These are phyloP conservation scores for Penicillium brevicompactum DNA, from an alignment of 2,329 filamentous ascomycete species.

Conservation along the genomic window DNA sequence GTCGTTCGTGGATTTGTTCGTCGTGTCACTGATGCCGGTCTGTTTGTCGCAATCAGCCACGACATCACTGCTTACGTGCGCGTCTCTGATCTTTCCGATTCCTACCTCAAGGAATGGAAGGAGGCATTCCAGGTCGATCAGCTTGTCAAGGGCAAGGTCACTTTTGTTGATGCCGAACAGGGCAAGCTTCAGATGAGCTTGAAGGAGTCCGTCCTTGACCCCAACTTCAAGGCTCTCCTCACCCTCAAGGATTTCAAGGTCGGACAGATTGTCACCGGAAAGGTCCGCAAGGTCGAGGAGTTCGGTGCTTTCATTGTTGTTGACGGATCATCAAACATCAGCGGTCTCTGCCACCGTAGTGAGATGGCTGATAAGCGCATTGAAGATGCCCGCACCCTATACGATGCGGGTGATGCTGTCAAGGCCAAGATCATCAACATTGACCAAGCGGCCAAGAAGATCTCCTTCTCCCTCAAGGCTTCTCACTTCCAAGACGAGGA, in stretches of 20 bases:
- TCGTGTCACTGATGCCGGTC: constrained; percentile 82
- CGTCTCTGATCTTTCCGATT: constrained; percentile 85
- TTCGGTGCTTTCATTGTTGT: constrained; percentile 94
- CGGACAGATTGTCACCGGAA: constrained; percentile 84
- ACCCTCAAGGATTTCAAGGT: constrained; percentile 74
- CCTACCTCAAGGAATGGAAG: constrained; percentile 95
- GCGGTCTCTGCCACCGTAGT: constrained; percentile 87
- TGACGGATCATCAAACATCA: constrained; percentile 83
- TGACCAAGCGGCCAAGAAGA: constrained; percentile 71
- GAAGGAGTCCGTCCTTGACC: constrained; percentile 80
- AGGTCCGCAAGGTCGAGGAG: constrained; percentile 88
- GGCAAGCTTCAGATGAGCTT: constrained; percentile 82
- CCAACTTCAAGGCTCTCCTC: constrained; percentile 73
- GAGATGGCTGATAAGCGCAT: constrained; percentile 86
- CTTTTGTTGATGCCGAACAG: constrained; percentile 66
- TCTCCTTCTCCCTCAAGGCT: constrained; percentile 90
- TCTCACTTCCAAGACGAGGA: constrained; percentile 75
- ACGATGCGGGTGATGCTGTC: constrained; percentile 86
- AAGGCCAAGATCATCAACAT: constrained; percentile 87
- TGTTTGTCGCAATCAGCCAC: constrained; percentile 83
- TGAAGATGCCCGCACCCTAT: constrained; percentile 83
- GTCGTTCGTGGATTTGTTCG: constrained; percentile 90
- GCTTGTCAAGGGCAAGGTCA: constrained; percentile 83
- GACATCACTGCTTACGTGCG: constrained; percentile 80
- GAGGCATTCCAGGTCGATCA: constrained; percentile 83